A percentile compares a stretch with the other conserved stretches of the same genome.
phyloP scores from a whole-genome alignment of 1,284 basidiomycete genomes.

The Pisolithus thermaeus region DNA sequence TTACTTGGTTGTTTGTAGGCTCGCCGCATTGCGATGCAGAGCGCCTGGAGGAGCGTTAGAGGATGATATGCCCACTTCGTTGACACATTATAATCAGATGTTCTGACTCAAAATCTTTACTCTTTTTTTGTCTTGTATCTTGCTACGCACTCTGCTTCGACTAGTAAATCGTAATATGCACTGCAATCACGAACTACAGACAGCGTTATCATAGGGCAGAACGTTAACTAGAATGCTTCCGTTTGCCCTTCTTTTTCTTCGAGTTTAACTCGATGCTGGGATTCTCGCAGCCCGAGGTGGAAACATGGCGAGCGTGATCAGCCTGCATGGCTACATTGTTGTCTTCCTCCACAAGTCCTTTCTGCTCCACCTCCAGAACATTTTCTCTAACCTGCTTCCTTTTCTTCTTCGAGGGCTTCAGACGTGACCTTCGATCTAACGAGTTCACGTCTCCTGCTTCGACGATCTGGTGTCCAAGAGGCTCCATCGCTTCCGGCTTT shows the following conservation, averaged over 20 bases:
- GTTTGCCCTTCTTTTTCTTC: slow-evolving; percentile 20
- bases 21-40: slow-evolving; percentile 67
- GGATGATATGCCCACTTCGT: slow-evolving; percentile 27
- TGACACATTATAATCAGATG: background rate
- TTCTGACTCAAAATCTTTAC: background rate
- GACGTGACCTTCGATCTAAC: too few species aligned
- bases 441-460: background rate
- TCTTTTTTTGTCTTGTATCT: background rate
- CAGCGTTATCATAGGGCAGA: background rate
- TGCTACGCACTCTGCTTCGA: background rate
- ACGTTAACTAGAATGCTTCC: slow-evolving; percentile 11
- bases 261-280: background rate
- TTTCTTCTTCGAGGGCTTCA: too few species aligned
- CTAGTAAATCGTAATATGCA: slow-evolving; percentile 8
- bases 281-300: background rate
- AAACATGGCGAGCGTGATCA: background rate
- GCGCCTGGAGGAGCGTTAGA: slow-evolving; percentile 60
- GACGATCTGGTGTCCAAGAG: background rate
- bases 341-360: too few species aligned
- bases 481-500: background rate
- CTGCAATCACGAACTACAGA: background rate
- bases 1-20: slow-evolving; percentile 37
- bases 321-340: too few species aligned
- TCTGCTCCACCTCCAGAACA: too few species aligned
- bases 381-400: too few species aligned